Conservation (phyloP, 2,329 filamentous ascomycete species). For the Trichoderma harzianum region DNA sequence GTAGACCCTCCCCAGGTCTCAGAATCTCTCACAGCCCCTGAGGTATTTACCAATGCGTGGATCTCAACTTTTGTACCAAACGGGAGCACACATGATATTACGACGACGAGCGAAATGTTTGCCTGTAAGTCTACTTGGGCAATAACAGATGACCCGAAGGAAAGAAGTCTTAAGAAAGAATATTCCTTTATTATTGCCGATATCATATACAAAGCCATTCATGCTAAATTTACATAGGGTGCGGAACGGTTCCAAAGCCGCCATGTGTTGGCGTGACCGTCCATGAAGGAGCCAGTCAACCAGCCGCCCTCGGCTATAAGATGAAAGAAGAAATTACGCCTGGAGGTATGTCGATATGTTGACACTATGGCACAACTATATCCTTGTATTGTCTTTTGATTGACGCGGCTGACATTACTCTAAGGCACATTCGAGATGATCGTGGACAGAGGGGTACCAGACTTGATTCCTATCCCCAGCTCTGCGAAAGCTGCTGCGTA, state of each 20-base stretch:
- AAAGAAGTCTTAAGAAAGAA: not conserved
- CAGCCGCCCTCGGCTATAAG: not conserved
- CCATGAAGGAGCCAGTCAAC: not conserved
- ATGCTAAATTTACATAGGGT: not conserved
- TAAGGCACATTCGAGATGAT: not conserved
- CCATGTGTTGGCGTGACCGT: not conserved
- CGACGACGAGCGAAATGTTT: not conserved
- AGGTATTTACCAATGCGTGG: not conserved
- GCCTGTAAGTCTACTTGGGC: not conserved
- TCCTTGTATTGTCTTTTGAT: not conserved
- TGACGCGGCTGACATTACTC: fast-evolving
- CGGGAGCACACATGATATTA: not conserved
- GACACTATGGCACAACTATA: not conserved
- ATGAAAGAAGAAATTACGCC: not conserved
- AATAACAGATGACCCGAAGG: not conserved
- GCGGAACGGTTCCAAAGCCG: not conserved
- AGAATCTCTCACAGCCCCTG: not conserved
- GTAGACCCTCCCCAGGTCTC: not conserved
- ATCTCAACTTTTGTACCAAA: not conserved
- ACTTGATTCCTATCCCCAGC: not conserved
- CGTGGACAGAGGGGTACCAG: not conserved
- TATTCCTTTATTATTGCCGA: not conserved
- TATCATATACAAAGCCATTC: not conserved
- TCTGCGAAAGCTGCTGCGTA: not conserved
- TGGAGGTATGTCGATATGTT: not conserved